Conservation (phyloP, 352 stramenopile species). For the Globisporangium cederbergense region DNA sequence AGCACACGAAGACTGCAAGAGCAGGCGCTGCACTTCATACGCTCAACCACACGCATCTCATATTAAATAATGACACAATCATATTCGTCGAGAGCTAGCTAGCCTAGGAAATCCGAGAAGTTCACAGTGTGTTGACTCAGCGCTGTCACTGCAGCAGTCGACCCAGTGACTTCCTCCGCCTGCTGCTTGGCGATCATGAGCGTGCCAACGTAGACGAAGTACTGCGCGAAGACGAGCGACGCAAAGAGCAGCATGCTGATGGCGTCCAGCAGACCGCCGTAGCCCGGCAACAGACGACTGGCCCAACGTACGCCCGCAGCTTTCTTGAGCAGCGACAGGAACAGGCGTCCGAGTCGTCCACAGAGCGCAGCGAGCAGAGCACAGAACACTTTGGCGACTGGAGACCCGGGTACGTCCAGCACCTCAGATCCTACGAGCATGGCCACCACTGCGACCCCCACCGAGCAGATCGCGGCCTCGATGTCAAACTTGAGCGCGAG, state of each 20-base stretch:
- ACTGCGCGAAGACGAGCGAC: constrained; percentile 47
- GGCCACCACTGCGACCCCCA: constrained; percentile 31
- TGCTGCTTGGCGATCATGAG: constrained; percentile 1
- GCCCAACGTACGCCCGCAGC: constrained; percentile 91
- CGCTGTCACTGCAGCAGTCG: too few species aligned
- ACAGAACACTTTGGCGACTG: constrained; percentile 7
- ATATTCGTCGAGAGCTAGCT: neutral
- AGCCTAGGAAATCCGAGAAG: neutral
- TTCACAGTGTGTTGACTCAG: neutral
- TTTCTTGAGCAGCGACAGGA: constrained; percentile 90
- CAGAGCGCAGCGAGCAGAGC: constrained; percentile 5
- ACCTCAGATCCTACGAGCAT: constrained; percentile 33
- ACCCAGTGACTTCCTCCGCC: neutral
- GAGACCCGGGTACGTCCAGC: constrained; percentile 21
- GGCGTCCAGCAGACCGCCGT: constrained; percentile 90
- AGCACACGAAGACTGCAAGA: too few species aligned
- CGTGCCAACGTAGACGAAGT: constrained; percentile 33
- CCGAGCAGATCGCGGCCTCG: constrained; percentile 38
- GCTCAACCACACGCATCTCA: too few species aligned
- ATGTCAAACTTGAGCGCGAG: constrained; percentile 46
- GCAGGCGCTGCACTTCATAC: too few species aligned
- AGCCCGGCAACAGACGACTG: constrained; percentile 90
- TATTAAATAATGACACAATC: neutral
- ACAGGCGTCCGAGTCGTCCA: constrained; percentile 90
- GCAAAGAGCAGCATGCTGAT: constrained; percentile 90